phyloP scores from a whole-genome alignment of 257 asterid genomes.

The Solanum chmielewskii region DNA sequence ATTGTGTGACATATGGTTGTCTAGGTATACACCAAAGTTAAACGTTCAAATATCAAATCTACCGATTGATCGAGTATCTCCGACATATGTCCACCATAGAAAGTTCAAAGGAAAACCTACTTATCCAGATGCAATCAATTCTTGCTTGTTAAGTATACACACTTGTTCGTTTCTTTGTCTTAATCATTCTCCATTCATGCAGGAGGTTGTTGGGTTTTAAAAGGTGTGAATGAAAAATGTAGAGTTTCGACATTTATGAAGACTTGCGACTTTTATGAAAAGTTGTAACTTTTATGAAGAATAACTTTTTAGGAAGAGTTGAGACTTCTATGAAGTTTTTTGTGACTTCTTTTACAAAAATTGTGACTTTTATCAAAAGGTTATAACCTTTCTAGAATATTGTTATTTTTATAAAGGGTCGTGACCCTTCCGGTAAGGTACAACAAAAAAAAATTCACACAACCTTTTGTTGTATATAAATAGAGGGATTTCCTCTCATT shows the following conservation, averaged over 20 bases:
- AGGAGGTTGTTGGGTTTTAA: background rate
- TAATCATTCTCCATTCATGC: background rate
- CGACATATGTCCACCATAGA: background rate
- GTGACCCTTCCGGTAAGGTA: background rate
- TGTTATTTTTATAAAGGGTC: too few species aligned
- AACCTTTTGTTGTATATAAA: background rate
- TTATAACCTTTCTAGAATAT: too few species aligned
- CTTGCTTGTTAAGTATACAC: background rate
- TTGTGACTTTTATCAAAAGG: background rate
- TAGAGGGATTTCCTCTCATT: background rate
- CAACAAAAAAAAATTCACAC: background rate
- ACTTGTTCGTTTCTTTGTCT: background rate
- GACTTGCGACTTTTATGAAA: background rate
- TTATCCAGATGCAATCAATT: background rate
- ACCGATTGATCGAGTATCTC: background rate
- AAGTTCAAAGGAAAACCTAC: background rate
- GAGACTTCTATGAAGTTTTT: background rate
- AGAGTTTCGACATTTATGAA: background rate
- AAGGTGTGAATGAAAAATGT: background rate
- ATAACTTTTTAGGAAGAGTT: background rate
- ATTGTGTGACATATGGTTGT: background rate
- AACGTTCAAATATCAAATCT: background rate
- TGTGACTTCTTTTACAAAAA: too few species aligned
- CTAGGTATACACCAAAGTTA: background rate
- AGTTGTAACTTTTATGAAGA: too few species aligned